These are phyloP conservation scores for Teratosphaeria nubilosa DNA, from an alignment of 2,329 filamentous ascomycete species.

Conservation along the genomic window DNA sequence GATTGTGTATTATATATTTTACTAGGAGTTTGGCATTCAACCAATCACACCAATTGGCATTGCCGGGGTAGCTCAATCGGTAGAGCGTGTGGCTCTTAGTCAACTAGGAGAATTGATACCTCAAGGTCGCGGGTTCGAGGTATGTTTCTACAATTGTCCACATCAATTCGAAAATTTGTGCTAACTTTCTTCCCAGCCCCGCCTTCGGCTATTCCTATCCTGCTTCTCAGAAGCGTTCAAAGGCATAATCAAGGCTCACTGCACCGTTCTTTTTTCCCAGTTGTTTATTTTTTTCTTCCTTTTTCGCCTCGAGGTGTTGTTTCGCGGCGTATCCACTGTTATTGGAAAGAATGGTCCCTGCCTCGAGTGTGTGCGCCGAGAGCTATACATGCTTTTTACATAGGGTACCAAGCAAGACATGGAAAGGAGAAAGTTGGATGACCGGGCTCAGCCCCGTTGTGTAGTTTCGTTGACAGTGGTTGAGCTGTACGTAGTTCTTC, in stretches of 20 bases:
- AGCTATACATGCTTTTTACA: too few relatives aligned
- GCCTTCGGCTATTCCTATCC: conserved; percentile 17
- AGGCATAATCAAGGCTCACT: conserved; percentile 5
- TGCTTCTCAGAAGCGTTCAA: conserved; percentile 1
- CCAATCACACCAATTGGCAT: conserved; percentile 1
- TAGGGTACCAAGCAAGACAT: too few relatives aligned
- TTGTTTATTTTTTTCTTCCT: neutral
- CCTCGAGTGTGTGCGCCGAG: too few relatives aligned
- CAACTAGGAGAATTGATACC: conserved; percentile 5
- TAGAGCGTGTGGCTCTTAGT: conserved; percentile 18
- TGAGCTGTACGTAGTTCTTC: too few relatives aligned
- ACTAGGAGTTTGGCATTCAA: too few relatives aligned
- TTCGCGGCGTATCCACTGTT: too few relatives aligned
- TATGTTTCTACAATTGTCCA: neutral
- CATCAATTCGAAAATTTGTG: neutral
- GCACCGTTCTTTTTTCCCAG: conserved; percentile 5
- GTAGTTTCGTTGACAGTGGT: too few relatives aligned
- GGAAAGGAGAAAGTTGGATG: too few relatives aligned
- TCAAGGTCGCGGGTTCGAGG: conserved; percentile 15
- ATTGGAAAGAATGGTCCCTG: too few relatives aligned
- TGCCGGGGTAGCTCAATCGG: conserved; percentile 43
- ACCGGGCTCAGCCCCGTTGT: too few relatives aligned
- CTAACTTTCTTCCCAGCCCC: conserved; percentile 9
- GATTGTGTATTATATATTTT: too few relatives aligned
- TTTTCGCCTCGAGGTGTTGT: too few relatives aligned